Base-by-base conservation (phyloP, 345 rosid genomes). In the Murraya paniculata region DNA sequence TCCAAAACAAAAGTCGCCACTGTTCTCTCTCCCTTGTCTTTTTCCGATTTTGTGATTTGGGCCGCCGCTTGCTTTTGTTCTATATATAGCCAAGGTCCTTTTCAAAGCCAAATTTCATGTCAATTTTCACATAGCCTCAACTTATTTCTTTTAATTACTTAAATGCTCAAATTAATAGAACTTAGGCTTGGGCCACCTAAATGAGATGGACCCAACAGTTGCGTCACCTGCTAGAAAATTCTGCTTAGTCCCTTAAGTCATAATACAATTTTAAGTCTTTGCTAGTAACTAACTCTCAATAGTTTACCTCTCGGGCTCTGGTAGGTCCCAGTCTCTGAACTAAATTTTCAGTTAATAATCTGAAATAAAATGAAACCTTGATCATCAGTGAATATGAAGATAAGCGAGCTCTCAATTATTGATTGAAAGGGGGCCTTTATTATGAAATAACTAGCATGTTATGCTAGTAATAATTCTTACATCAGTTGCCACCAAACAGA, bases 271-370 rank as follows among this genome's bases (percentile, higher is more conserved):
- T 22, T 56, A 60, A 30, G 24, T 62, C 72, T 36, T 69, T 77
- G 2, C 31, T 30, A 30, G 72, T 81, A 78, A 76, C 39, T 27
- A 78, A 76, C 35, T 27, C 57, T 53, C 24, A 64, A 76, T 38
- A 48, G 38, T 74, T 80, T 82, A 96, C 99, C 97, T 94, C 97
- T 78, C 84, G 82, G 22, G 98, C 89, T 79, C 97, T 97, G 2
- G 93, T 94, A 76, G 97, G 92, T 71, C 97, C 99, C 72, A 96
- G 89, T 86, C 98, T 90, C 82, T 92, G 97, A 39, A 90, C 87
- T 73, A 97, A 92, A 83, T 89, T 91, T 80, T 91, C 97, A 22
- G 92, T 89, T 79, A 96, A 81, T 84, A 96, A 85, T 84, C 98
- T 92, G 90, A 77, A 84, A 73, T 36, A 85, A 61, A 72, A 70